phyloP scores from a whole-genome alignment of 2,329 filamentous ascomycete species.

The Diplodia corticola region DNA sequence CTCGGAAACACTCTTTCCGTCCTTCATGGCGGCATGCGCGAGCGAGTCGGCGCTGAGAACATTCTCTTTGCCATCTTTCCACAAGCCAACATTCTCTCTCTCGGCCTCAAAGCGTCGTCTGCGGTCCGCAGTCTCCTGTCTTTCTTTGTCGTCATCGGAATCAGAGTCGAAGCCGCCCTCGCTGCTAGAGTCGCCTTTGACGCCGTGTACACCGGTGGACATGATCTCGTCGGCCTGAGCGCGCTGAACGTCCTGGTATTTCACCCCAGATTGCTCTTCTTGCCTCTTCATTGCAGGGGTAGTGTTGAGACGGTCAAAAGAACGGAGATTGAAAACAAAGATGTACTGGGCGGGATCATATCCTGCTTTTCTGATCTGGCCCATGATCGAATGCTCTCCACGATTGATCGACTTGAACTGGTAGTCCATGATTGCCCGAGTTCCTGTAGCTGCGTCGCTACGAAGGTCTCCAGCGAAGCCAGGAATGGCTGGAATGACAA shows the following conservation, averaged over 20 bases:
- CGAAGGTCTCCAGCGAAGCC: slow-evolving; percentile 92
- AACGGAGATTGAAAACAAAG: slow-evolving; percentile 91
- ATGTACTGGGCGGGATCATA: slow-evolving; percentile 78
- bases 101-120: slow-evolving; percentile 49
- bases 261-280: slow-evolving; percentile 78
- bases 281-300: slow-evolving; percentile 71
- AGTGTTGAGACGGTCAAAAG: slow-evolving; percentile 88
- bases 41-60: slow-evolving; percentile 61
- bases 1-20: slow-evolving; percentile 61
- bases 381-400: slow-evolving; percentile 88
- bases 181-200: slow-evolving; percentile 26
- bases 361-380: slow-evolving; percentile 69
- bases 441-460: slow-evolving; percentile 79
- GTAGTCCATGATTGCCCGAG: slow-evolving; percentile 93
- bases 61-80: slow-evolving; percentile 32
- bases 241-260: slow-evolving; percentile 82
- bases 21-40: slow-evolving; percentile 81
- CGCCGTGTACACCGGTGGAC: slow-evolving; percentile 68
- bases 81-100: slow-evolving; percentile 41
- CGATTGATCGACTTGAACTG: slow-evolving; percentile 96
- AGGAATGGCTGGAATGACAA: slow-evolving; percentile 86
- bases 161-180: slow-evolving; percentile 29
- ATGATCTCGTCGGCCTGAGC: slow-evolving; percentile 89
- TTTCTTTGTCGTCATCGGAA: slow-evolving; percentile 36
- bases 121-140: slow-evolving; percentile 48